Evolutionary conservation across 1,284 basidiomycete genomes (phyloP).

Genomic region (Irpex sp.): DNA sequence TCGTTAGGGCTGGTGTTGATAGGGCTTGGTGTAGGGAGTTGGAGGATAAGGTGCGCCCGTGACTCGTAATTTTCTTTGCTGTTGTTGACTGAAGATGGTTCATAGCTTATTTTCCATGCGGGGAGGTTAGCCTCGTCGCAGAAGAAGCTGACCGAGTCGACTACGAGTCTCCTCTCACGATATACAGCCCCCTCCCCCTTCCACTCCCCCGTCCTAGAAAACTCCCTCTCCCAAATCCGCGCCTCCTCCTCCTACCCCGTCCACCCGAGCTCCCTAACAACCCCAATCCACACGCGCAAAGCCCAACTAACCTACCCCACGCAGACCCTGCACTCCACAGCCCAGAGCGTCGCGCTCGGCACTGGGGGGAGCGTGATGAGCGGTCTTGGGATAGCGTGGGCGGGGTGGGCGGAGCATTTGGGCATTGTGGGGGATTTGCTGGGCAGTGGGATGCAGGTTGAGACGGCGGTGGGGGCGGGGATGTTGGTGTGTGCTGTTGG

Average conservation of each 20-base stretch:
- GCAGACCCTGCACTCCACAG: constrained; percentile 60
- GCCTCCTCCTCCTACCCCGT: constrained; percentile 48
- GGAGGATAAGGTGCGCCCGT: constrained; percentile 53
- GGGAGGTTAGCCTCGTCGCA: constrained; percentile 64
- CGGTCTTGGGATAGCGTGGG: constrained; percentile 43
- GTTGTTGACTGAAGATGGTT: not conserved
- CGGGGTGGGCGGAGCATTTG: constrained; percentile 52
- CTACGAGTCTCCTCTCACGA: constrained; percentile 37
- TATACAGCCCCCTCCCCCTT: constrained; percentile 39
- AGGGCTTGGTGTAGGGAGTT: constrained; percentile 62
- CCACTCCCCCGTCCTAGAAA: constrained; percentile 65
- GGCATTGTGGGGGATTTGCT: constrained; percentile 33
- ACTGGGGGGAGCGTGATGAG: constrained; percentile 43
- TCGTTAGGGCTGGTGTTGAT: constrained; percentile 51
- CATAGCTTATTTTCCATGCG: constrained; percentile 66
- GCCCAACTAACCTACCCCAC: constrained; percentile 62
- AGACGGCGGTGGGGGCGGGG: constrained; percentile 62
- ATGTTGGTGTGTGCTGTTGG: constrained; percentile 49
- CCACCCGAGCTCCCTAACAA: constrained; percentile 45
- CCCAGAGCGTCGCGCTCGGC: constrained; percentile 58
- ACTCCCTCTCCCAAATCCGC: constrained; percentile 57
- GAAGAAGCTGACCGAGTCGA: constrained; percentile 38
- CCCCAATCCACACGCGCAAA: constrained; percentile 54
- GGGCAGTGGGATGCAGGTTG: constrained; percentile 41
- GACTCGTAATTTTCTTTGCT: not conserved